Evolutionary conservation across 148 eudicot genomes (phyloP).

Genomic region (Gaultheria prostrata): DNA sequence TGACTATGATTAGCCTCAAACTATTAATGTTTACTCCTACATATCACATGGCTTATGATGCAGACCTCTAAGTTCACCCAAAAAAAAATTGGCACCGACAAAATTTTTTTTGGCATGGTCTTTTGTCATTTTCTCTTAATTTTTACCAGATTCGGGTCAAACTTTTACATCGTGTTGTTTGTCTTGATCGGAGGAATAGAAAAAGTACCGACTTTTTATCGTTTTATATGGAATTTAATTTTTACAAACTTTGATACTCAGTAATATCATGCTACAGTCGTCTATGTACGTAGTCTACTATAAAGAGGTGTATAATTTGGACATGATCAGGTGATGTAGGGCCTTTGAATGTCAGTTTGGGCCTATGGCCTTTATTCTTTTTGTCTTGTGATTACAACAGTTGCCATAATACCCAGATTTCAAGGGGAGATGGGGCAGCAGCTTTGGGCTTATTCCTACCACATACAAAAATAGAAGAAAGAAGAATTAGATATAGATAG

Average conservation of each 20-base stretch:
- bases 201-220: no score
- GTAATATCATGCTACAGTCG: not conserved
- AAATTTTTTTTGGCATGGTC: no score
- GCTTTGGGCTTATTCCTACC: not conserved
- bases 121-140: no score
- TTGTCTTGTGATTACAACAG: not conserved
- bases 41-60: not conserved
- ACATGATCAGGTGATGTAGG: slow-evolving; percentile 3
- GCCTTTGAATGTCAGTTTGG: slow-evolving; percentile 5
- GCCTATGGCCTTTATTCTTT: slow-evolving; percentile 14
- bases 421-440: not conserved
- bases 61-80: not conserved
- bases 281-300: not conserved
- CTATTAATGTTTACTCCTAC: not conserved
- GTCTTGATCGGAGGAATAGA: no score
- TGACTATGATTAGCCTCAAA: not conserved
- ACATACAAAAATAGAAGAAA: not conserved
- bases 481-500: not conserved
- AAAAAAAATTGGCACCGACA: no score
- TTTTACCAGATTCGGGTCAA: no score
- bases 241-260: no score
- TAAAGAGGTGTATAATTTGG: not conserved
- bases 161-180: no score
- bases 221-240: no score
- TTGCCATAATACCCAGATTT: slow-evolving; percentile 11